Evolutionary conservation across 2,329 filamentous ascomycete genomes (phyloP).

Genomic region (Neofusicoccum parvum): DNA sequence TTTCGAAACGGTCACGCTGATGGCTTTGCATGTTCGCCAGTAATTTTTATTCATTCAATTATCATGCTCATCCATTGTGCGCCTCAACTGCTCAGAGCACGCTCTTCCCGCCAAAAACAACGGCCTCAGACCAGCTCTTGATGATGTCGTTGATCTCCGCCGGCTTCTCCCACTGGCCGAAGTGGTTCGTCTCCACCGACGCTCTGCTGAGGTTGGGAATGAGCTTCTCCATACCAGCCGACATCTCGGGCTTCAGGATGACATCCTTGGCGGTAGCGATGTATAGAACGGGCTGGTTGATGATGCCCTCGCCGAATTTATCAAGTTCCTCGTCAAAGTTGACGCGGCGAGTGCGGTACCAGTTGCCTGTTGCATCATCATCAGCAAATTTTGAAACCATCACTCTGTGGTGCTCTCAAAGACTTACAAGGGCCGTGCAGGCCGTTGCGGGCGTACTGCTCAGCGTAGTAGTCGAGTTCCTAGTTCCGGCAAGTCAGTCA

Average conservation of each 20-base stretch:
- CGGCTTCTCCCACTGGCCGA: constrained; percentile 77
- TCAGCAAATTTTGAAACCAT: not conserved
- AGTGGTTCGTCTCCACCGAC: constrained; percentile 74
- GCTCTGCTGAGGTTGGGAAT: constrained; percentile 66
- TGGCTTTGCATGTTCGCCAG: not conserved
- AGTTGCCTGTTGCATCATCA: constrained; percentile 63
- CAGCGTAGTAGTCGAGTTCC: constrained; percentile 76
- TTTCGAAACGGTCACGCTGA: no score
- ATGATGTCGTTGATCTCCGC: constrained; percentile 71
- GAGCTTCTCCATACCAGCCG: constrained; percentile 68
- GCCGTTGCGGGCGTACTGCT: constrained; percentile 70
- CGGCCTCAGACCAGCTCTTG: constrained; percentile 65
- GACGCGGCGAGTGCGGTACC: constrained; percentile 75
- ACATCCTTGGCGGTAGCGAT: constrained; percentile 71
- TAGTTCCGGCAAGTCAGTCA: constrained; percentile 24
- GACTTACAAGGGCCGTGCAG: constrained; percentile 66
- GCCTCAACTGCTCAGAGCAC: constrained; percentile 41
- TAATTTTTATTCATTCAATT: not conserved
- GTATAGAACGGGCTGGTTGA: constrained; percentile 65
- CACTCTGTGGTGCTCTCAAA: no score
- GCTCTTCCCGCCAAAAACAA: constrained; percentile 52
- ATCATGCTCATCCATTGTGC: not conserved
- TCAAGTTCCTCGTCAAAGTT: constrained; percentile 76
- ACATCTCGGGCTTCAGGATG: constrained; percentile 73
- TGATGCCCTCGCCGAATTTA: constrained; percentile 38